Base-by-base conservation (phyloP, 495 filamentous ascomycete genomes). In the Astrocystis sublimbata region DNA sequence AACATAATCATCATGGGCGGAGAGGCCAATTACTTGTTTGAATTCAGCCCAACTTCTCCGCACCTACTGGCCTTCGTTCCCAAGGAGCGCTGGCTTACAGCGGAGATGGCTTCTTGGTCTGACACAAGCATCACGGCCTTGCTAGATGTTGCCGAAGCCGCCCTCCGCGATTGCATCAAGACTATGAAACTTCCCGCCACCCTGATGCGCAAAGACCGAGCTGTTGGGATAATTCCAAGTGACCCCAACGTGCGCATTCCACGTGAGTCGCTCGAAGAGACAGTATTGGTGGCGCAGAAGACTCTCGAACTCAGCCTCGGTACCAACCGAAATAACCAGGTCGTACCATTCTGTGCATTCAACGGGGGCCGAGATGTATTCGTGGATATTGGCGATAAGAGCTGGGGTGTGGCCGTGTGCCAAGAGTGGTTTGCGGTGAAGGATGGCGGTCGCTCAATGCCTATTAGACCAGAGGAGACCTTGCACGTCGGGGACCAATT, bases 301-400 rank as follows among this genome's bases (percentile, higher is more conserved):
- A 90, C 90, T 15, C 83, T 98, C 0, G 92, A 97, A 71, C 81
- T 92, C 43, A 93, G 89, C 36, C 77, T 82, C 64, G 64, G 67
- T 1, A 61, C 58, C 33, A 73, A 71, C 38, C 73, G 75, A 26
- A 71, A 75, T 53, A 67, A 68, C 64, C 65, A 70, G 2, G 74
- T 85, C 4, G 77, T 99, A 19, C 94, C 96, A 1, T 99, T 99
- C 70, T 99, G 96, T 70, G 96, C 94, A 23, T 99, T 99, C 79
- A 98, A 99, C 73, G 94, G 92, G 23, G 93, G 93, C 7, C 93
- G 96, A 59, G 92, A 98, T 71, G 92, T 97, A 23, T 99, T 99
- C 71, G 93, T 99, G 38, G 96, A 99, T 75, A 97, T 99, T 66
- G 96, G 96, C 50, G 96, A 99, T 73, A 99, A 99, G 72, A 89